Evolutionary conservation across 345 rosid species (phyloP), one percentile per base, ranked within the genome.

Genomic region (Mercurialis annua): DNA sequence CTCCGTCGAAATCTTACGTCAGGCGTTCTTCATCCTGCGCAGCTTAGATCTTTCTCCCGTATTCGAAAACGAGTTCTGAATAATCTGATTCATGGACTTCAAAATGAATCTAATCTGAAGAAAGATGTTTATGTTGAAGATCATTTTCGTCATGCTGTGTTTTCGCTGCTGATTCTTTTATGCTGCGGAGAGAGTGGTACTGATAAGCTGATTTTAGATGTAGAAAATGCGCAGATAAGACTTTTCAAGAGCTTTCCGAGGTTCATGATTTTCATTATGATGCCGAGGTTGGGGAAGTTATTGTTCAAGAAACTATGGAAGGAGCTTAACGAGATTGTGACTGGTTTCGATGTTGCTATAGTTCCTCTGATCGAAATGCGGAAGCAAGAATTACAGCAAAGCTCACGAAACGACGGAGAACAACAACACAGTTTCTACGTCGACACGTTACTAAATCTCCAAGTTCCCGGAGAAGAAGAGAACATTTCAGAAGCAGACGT

Each of bases 1-100:
- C 74, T 71, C 10, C 69, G 69, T 16, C 58, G 40, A 2, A 71
- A 71, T 36, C 57, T 71, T 24, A 47, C 69, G 1, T 16, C 64
- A 2, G 69, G 69, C n/a, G 57, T 71, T 47, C 69, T 71, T 56
- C 42, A 47, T 53, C 68, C 74, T n/a, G 34, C 64, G 17, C 57
- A 53, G 0, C 31, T 64, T 5, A 43, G 8, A 48, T 31, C 42
- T 1, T 47, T 30, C 38, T 56, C 59, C 5, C 47, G 31, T 34
- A 5, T 56, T 8, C 36, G 73, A 10, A 12, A 63, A 33, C 31
- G 68, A 47, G 65, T 44, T 24, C 8, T 62, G 0, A 6, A 26
- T 0, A 44, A 62, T 48, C 17, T 62, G 65, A 44, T 62, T 40
- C 8, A 21, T 20, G 0, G 21, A 1, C 52, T 62, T 16, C 8